Base-by-base conservation (phyloP, 441 rosid genomes). In the Biscutella laevigata region DNA sequence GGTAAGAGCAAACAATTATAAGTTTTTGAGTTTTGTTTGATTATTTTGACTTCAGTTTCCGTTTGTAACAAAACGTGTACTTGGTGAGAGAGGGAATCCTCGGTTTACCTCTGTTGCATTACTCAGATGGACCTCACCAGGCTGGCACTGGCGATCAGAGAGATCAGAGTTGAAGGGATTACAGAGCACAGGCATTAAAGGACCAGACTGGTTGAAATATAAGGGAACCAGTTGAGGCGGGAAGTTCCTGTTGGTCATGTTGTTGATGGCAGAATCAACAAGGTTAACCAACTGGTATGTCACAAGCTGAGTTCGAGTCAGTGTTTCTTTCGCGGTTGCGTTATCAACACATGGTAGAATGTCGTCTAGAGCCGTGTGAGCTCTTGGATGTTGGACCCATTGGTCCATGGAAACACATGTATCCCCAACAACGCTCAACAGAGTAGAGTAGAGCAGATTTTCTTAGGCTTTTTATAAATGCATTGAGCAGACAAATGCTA, bases 151-250 rank as follows among this genome's bases (percentile, higher is more conserved):
- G 7, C 80, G 62, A 10, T 73, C 77, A 0, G 95, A 74, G 32
- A 80, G 80, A 76, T 88, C 83, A 15, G 80, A 17, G 20, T 84
- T 77, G 21, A 81, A 86, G 0, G 97, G 99, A 68, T 81, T 78
- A 67, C 99, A 92, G 30, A 88, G 85, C 20, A 62, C 3, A 4
- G 95, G 99, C 75, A 92, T 58, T 51, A 70, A 36, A 0, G 92
- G 92, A 60, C 99, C 99, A 0, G 99, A 92, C 40, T 92, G 97
- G 69, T 92, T 92, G 76, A 66, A 73, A 69, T 88, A 77, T n/a
- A 80, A 16, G 13, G 72, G 72, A 45, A 63, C 57, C 3, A 58
- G 10, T 41, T 58, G 62, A 27, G 82, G 70, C 0, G 88, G 88
- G 56, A 77, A 37, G 49, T 88, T 80, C 7, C 53, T 60, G 77